Evolutionary conservation across 192 early-diverging fungal genomes (phyloP).

Genomic region (Oehlia diaphana): DNA sequence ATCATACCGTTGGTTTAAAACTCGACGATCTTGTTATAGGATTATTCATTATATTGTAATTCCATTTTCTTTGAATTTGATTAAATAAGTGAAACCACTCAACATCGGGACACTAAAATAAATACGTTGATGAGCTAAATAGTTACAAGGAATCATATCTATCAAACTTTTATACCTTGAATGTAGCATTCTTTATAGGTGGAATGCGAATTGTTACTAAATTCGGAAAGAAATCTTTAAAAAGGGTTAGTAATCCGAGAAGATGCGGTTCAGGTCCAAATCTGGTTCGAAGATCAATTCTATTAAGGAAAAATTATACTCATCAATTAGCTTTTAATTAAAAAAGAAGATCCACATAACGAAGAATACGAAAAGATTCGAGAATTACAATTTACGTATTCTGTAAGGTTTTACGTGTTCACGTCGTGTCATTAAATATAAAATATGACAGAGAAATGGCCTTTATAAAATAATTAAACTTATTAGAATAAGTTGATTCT

Average conservation of each 20-base stretch:
- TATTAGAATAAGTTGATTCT: neutral
- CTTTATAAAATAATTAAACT: constrained; percentile 27
- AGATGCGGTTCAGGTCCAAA: constrained; percentile 44
- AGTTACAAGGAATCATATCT: neutral
- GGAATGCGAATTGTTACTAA: constrained; percentile 39
- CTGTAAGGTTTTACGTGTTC: constrained; percentile 53
- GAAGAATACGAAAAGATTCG: neutral
- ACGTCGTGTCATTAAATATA: constrained; percentile 50
- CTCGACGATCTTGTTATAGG: constrained; percentile 9
- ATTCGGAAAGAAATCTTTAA: constrained; percentile 47
- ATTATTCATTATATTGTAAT: neutral
- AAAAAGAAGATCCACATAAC: neutral
- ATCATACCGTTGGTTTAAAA: constrained; percentile 12
- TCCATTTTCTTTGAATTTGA: constrained; percentile 44
- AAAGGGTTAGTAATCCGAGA: constrained; percentile 47
- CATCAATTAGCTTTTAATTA: neutral
- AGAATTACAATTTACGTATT: constrained; percentile 48
- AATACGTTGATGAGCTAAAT: neutral
- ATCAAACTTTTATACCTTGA: constrained; percentile 28
- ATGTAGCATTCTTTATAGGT: constrained; percentile 35
- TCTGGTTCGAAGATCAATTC: constrained; percentile 38
- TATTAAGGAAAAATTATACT: constrained; percentile 11
- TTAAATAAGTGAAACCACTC: constrained; percentile 29
- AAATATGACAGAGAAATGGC: constrained; percentile 45
- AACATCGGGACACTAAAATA: constrained; percentile 43